Conservation (phyloP, 192 early-diverging fungal species). For the Coemansia sp. region DNA sequence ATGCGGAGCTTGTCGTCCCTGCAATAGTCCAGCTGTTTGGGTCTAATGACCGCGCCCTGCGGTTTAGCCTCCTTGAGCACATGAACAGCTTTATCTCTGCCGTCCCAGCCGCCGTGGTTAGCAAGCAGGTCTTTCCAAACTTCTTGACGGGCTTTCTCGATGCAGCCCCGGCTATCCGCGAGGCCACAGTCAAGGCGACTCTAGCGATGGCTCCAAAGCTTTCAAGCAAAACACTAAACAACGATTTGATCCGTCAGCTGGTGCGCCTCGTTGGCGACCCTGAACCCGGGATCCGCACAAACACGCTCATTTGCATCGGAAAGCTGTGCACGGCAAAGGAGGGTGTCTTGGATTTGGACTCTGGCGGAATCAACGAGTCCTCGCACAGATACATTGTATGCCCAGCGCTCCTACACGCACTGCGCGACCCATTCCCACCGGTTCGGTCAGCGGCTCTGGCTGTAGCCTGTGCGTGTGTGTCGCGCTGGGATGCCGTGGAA, state of each 20-base stretch:
- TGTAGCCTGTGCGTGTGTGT: slow-evolving; percentile 63
- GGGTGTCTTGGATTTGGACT: slow-evolving; percentile 26
- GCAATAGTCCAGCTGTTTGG: slow-evolving; percentile 83
- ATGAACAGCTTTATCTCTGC: slow-evolving; percentile 67
- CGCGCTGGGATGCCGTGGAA: slow-evolving; percentile 64
- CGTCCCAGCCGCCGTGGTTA: slow-evolving; percentile 63
- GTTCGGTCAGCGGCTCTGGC: slow-evolving; percentile 84
- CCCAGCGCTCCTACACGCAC: slow-evolving; percentile 75
- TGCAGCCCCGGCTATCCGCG: slow-evolving; percentile 83
- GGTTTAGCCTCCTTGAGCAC: slow-evolving; percentile 82
- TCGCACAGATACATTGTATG: slow-evolving; percentile 77
- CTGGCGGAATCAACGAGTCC: slow-evolving; percentile 57
- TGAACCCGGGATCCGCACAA: slow-evolving; percentile 95
- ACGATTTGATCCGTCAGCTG: slow-evolving; percentile 79
- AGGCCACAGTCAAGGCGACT: slow-evolving; percentile 84
- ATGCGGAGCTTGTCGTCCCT: slow-evolving; percentile 64
- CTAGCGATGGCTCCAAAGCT: slow-evolving; percentile 71
- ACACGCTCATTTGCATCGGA: slow-evolving; percentile 93
- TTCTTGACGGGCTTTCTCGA: slow-evolving; percentile 87
- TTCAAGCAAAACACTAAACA: slow-evolving; percentile 49
- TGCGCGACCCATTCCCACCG: slow-evolving; percentile 86
- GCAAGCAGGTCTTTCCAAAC: slow-evolving; percentile 83
- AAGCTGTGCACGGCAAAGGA: slow-evolving; percentile 70
- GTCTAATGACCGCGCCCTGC: slow-evolving; percentile 79
- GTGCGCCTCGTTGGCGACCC: slow-evolving; percentile 87